Conservation (phyloP, 1,284 basidiomycete species). For the Pseudozyma hubeiensis region DNA sequence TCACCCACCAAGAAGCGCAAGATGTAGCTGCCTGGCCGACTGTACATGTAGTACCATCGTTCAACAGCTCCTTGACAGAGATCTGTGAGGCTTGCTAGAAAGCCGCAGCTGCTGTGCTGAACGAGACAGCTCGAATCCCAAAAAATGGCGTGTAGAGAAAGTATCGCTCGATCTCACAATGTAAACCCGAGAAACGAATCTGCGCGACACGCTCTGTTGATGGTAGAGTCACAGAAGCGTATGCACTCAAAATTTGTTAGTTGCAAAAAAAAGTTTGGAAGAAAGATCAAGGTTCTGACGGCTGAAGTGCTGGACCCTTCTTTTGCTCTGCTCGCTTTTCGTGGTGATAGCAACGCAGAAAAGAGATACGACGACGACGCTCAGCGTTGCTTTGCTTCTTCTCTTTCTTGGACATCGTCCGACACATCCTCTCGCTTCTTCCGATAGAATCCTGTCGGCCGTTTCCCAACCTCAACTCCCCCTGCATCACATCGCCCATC, state of each 20-base stretch:
- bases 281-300: not conserved
- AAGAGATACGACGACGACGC: not conserved
- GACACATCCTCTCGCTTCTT: constrained; percentile 13
- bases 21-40: constrained; percentile 1
- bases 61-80: too few species aligned
- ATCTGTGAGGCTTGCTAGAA: not conserved
- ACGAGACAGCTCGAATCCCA: too few species aligned
- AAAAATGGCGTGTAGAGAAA: not conserved
- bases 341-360: not conserved
- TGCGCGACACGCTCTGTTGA: constrained; percentile 8
- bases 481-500: constrained; percentile 11
- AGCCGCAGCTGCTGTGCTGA: not conserved
- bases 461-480: not conserved
- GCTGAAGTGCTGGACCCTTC: constrained; percentile 9
- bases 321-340: not conserved
- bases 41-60: not conserved
- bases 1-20: constrained; percentile 34
- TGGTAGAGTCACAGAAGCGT: not conserved
- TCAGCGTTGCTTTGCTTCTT: constrained; percentile 10
- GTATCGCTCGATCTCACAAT: not conserved
- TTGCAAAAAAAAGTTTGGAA: constrained; percentile 10
- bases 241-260: constrained; percentile 8
- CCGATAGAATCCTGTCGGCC: constrained; percentile 2
- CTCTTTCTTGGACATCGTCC: constrained; percentile 48
- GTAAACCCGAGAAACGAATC: not conserved